Percentiles rank a stretch among this genome's conserved stretches.
These are phyloP conservation scores for Erysimum cheiranthoides DNA, from an alignment of 345 rosid species.

Conservation along the genomic window DNA sequence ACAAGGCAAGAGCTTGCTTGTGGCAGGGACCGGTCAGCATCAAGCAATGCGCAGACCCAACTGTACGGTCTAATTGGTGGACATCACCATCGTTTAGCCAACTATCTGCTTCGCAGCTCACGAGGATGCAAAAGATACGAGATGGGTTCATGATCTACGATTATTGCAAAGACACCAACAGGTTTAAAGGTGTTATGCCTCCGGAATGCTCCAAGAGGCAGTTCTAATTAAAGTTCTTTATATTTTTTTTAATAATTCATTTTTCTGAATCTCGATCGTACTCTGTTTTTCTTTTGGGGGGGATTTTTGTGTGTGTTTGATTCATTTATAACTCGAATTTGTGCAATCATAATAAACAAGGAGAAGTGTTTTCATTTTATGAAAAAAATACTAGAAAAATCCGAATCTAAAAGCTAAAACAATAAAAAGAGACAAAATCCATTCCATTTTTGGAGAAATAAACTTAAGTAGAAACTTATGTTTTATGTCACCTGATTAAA, in stretches of 20 bases:
- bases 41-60: slow-evolving; percentile 53
- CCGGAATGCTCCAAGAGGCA: slow-evolving; percentile 68
- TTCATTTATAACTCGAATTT: background rate
- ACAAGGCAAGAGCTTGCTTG: slow-evolving; percentile 65
- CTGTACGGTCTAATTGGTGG: slow-evolving; percentile 64
- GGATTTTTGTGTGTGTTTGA: background rate
- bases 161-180: slow-evolving; percentile 65
- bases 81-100: slow-evolving; percentile 55
- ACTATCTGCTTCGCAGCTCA: slow-evolving; percentile 49
- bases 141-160: slow-evolving; percentile 66
- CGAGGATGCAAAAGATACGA: slow-evolving; percentile 59
- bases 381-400: background rate
- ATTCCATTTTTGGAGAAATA: background rate
- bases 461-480: too few species aligned
- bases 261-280: background rate
- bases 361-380: background rate
- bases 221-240: slow-evolving; percentile 45
- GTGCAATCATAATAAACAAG: slow-evolving; percentile 4
- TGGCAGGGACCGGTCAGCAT: slow-evolving; percentile 65
- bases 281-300: background rate
- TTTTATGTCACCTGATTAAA: too few species aligned
- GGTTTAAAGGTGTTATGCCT: slow-evolving; percentile 70
- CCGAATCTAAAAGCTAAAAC: background rate
- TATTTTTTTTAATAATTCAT: background rate
- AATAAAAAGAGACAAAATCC: background rate